Conservation (phyloP, 768 basidiomycete species). For the Thelephora ganbajun region DNA sequence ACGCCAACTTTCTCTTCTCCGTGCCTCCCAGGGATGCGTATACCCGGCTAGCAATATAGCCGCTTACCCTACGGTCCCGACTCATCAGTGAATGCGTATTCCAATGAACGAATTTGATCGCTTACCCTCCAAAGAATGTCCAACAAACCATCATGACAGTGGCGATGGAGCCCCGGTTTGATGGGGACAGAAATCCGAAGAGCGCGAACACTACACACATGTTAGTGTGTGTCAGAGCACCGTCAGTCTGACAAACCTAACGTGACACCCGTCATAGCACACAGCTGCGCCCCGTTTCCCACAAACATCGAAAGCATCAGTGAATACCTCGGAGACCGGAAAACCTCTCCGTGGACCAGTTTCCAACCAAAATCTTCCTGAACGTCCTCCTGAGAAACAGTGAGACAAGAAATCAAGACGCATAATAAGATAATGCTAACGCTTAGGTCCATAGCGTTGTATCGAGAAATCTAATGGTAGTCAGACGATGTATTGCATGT, state of each 20-base stretch:
- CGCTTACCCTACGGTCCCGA: slow-evolving; percentile 51
- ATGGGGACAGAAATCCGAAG: slow-evolving; percentile 87
- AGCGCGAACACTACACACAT: slow-evolving; percentile 64
- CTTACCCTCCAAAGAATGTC: slow-evolving; percentile 79
- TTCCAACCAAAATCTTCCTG: slow-evolving; percentile 99
- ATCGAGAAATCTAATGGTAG: slow-evolving; percentile 58
- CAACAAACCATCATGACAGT: slow-evolving; percentile 92
- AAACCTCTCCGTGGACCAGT: slow-evolving; percentile 91
- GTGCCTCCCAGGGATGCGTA: slow-evolving; percentile 72
- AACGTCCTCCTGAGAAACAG: slow-evolving; percentile 62
- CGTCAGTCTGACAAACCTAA: slow-evolving; percentile 34
- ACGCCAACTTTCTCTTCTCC: slow-evolving; percentile 68
- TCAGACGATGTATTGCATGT: neutral
- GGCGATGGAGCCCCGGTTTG: slow-evolving; percentile 86
- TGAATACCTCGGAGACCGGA: slow-evolving; percentile 67
- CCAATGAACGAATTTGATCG: neutral
- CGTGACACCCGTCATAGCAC: slow-evolving; percentile 79
- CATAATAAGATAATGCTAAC: slow-evolving; percentile 25
- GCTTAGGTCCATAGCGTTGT: slow-evolving; percentile 86
- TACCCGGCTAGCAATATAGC: slow-evolving; percentile 75
- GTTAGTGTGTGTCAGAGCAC: neutral
- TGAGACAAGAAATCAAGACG: neutral
- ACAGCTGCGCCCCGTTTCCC: slow-evolving; percentile 83
- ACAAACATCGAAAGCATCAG: slow-evolving; percentile 73
- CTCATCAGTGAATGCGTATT: slow-evolving; percentile 2